These are phyloP conservation scores for Candida palmyrensis DNA, from an alignment of 805 yeast species.

Conservation along the genomic window DNA sequence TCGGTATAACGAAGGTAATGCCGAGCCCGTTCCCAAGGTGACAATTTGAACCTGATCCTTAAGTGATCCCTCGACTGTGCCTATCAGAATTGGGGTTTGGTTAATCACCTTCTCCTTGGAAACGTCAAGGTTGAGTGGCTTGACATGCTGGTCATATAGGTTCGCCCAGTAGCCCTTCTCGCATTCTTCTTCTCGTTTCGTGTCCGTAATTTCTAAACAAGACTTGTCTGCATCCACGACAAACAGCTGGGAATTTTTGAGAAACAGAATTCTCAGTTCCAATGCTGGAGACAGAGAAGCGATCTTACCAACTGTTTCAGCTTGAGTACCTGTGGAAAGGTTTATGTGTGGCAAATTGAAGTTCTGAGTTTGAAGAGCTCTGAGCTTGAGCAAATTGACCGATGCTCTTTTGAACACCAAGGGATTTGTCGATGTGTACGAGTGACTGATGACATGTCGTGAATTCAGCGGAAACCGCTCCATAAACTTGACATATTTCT, in stretches of 20 bases:
- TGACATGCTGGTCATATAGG: slow-evolving; percentile 26
- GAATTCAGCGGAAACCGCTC: slow-evolving; percentile 46
- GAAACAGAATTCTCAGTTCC: neutral
- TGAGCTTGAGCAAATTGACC: slow-evolving; percentile 49
- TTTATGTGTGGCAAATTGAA: slow-evolving; percentile 38
- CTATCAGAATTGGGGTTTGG: slow-evolving; percentile 16
- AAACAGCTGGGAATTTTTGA: neutral
- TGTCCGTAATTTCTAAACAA: neutral
- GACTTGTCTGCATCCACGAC: neutral
- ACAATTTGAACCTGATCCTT: slow-evolving; percentile 59
- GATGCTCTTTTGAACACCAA: slow-evolving; percentile 57
- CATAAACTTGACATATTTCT: slow-evolving; percentile 46
- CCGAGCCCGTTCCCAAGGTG: slow-evolving; percentile 90
- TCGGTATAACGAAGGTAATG: slow-evolving; percentile 77
- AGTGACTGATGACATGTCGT: slow-evolving; percentile 71
- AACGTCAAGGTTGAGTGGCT: slow-evolving; percentile 12
- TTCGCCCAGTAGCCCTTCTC: slow-evolving; percentile 26
- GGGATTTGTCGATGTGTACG: slow-evolving; percentile 54
- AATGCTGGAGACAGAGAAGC: too few species aligned
- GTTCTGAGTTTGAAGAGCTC: slow-evolving; percentile 40
- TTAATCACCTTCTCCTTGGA: slow-evolving; percentile 14
- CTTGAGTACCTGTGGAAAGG: too few species aligned
- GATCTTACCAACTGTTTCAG: too few species aligned
- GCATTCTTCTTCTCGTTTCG: too few species aligned
- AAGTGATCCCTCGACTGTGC: slow-evolving; percentile 14